These are phyloP conservation scores for Alternaria dauci DNA, from an alignment of 2,329 filamentous ascomycete species.

Conservation along the genomic window DNA sequence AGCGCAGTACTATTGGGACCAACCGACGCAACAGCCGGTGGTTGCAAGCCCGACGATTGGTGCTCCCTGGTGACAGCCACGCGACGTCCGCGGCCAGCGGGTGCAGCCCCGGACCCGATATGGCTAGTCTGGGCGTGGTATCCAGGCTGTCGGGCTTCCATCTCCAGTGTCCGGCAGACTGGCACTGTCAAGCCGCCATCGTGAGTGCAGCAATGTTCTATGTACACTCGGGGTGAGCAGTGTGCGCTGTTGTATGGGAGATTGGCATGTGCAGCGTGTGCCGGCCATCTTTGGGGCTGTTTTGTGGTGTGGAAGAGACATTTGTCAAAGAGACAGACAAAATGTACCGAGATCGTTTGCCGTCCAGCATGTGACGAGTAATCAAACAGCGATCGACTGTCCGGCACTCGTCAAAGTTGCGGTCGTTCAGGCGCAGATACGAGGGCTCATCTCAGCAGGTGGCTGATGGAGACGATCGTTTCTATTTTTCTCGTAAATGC, in stretches of 20 bases:
- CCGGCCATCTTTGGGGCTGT: not conserved
- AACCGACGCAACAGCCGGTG: conserved; percentile 37
- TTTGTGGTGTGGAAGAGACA: conserved; percentile 1
- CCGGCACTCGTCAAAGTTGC: conserved; percentile 9
- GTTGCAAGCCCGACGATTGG: conserved; percentile 34
- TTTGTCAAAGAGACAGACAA: not conserved
- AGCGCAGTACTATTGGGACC: conserved; percentile 18
- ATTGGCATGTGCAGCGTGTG: conserved; percentile 1
- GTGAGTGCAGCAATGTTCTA: conserved; percentile 40
- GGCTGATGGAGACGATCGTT: conserved; percentile 5
- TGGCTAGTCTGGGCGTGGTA: conserved; percentile 36
- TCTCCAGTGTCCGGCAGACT: conserved; percentile 46
- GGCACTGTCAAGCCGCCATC: conserved; percentile 47
- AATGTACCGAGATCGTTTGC: conserved; percentile 4
- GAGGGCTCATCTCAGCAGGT: conserved; percentile 14
- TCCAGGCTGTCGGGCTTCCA: conserved; percentile 42
- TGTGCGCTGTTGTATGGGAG: conserved; percentile 24
- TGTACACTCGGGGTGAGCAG: conserved; percentile 38
- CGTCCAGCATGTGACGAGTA: conserved; percentile 8
- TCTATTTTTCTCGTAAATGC: conserved; percentile 5
- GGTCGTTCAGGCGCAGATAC: conserved; percentile 22
- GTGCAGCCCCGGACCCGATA: conserved; percentile 31
- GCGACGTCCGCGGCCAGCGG: conserved; percentile 47
- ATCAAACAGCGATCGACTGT: conserved; percentile 12
- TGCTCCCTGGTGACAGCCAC: conserved; percentile 23